Percentiles rank a stretch among this genome's conserved stretches.
Conservation (phyloP, 2,329 filamentous ascomycete genomes). For the Pseudocercospora vitis region DNA sequence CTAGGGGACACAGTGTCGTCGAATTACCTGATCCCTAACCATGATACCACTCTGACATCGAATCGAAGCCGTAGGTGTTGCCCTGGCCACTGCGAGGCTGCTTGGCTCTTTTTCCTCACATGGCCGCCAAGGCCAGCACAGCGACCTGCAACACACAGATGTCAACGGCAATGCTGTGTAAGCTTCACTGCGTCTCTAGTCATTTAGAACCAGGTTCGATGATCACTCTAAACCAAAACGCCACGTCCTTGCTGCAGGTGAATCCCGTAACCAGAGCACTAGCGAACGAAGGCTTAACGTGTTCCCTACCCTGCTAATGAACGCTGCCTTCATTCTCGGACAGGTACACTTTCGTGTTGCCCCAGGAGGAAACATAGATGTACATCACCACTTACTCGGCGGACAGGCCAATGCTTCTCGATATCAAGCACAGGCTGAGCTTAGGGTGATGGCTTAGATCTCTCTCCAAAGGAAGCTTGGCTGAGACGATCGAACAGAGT, state of each 20-base stretch:
- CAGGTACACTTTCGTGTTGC: too few species aligned
- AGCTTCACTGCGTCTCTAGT: neutral
- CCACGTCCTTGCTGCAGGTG: constrained; percentile 4
- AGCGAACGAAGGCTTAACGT: neutral
- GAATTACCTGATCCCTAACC: too few species aligned
- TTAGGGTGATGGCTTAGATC: neutral
- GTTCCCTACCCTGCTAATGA: neutral
- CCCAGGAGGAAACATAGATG: too few species aligned
- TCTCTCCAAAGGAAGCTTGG: neutral
- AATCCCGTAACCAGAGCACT: neutral
- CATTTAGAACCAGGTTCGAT: neutral
- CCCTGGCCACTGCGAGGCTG: neutral
- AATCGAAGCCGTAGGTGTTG: neutral
- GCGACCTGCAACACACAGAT: neutral
- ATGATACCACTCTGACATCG: neutral
- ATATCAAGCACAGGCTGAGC: neutral
- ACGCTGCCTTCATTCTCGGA: too few species aligned
- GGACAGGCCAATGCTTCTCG: neutral
- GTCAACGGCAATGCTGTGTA: neutral
- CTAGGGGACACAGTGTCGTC: too few species aligned
- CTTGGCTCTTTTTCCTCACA: neutral
- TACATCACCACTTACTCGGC: too few species aligned
- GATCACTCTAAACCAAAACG: neutral
- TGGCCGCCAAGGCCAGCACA: neutral
- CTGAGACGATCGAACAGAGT: neutral